Evolutionary conservation across 2,329 filamentous ascomycete species (phyloP), one percentile per base, ranked within the genome.

Genomic region (Botrytis hyacinthi): DNA sequence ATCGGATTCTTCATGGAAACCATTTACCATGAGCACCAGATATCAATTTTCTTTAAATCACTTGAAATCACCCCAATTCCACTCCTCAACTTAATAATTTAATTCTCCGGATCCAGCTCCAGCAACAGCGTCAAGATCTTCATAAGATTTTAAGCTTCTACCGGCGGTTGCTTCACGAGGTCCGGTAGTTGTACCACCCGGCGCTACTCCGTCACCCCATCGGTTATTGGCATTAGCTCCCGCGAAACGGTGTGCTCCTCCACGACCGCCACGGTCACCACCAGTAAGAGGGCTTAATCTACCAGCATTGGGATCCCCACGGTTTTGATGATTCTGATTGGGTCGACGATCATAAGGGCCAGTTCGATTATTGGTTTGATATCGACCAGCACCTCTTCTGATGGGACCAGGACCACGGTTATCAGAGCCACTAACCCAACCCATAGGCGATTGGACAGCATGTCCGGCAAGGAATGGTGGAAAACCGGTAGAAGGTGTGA

Each of bases 71-170:
- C 51, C 42, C 70, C 20, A 7, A 32, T 29, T 32, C 12, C 37
- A 42, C 12, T n/a, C 22, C 66, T 32, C 7, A 7, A 70, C 46
- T 48, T 74, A 98, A 81, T 98, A 98, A 83, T 98, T 97, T 79
- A 98, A 85, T 84, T 98, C 95, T 42, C 93, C 92, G 59, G 91
- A 90, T 59, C 91, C 93, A 51, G 88, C 86, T 22, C 91, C 89
- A 54, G 90, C 90, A 73, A 92, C 91, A 63, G 97, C 95, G 84
- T 99, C 96, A 37, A 99, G 86, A 81, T 99, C 96, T 82, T 99
- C 97, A 81, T 99, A 99, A 82, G 94, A 98, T 87, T 97, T 97
- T 77, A 99, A 84, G 75, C 93, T 97, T 73, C 96, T 90, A 8
- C 96, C 96, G 78, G 97, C 93, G 0, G 97, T 94, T 18, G 96